Evolutionary conservation across 139 green algal genomes (phyloP).

Genomic region (Zygnema cylindricum): DNA sequence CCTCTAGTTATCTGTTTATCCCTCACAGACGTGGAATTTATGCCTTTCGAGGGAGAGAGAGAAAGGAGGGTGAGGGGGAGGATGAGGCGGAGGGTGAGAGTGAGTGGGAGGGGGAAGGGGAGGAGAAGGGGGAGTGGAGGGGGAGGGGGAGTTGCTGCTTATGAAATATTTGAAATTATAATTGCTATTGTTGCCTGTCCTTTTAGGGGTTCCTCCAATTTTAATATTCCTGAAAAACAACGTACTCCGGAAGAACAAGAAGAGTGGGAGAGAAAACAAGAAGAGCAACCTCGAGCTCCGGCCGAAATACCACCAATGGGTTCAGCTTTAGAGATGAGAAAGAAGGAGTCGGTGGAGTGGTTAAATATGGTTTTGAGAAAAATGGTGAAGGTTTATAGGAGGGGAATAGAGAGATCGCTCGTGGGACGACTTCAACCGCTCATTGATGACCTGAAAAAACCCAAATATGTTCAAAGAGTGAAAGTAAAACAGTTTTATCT

Average conservation of each 20-base stretch:
- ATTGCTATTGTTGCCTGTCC: background rate
- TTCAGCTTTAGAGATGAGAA: background rate
- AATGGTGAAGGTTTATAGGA: constrained; percentile 47
- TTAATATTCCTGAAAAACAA: constrained; percentile 13
- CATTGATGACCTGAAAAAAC: constrained; percentile 83
- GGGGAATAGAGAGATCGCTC: constrained; percentile 90
- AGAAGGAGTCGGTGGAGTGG: constrained; percentile 90
- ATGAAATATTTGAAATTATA: background rate
- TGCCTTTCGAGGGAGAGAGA: too few species aligned
- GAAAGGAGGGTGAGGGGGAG: background rate
- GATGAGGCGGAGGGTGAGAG: constrained; percentile 1
- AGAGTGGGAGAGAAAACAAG: background rate
- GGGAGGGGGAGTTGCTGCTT: background rate
- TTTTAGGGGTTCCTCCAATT: background rate
- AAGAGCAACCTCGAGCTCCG: background rate
- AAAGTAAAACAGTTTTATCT: constrained; percentile 89
- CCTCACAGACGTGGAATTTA: too few species aligned
- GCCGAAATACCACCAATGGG: constrained; percentile 10
- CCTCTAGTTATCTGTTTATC: too few species aligned
- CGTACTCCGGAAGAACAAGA: background rate
- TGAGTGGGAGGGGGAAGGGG: background rate
- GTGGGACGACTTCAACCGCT: constrained; percentile 89
- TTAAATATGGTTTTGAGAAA: constrained; percentile 96
- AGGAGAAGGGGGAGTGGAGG: background rate
- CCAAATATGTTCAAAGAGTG: constrained; percentile 16